These are phyloP conservation scores for Dendrocalamus sinicus DNA, from an alignment of 176 grass and related monocot genomes.

Conservation along the genomic window DNA sequence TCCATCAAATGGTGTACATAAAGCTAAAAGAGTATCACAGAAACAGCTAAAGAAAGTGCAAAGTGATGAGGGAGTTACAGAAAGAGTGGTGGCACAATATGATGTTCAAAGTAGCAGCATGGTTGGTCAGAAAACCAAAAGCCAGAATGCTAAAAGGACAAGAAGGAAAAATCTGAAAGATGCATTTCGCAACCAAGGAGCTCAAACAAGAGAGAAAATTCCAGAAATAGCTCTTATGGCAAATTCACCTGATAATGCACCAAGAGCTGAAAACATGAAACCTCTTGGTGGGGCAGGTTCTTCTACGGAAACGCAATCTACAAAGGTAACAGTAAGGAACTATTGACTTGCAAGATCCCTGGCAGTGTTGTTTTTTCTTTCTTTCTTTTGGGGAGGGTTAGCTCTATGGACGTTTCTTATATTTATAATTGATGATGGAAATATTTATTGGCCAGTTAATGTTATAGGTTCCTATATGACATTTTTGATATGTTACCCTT, in stretches of 20 bases:
- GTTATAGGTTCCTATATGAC: background rate
- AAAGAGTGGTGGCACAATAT: conserved; percentile 12
- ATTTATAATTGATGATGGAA: too few relatives aligned
- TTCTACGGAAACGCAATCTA: background rate
- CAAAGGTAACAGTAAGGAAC: conserved; percentile 14
- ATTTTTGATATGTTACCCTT: background rate
- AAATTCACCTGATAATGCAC: conserved; percentile 19
- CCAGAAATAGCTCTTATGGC: background rate
- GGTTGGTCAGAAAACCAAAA: conserved; percentile 24
- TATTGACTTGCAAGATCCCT: conserved; percentile 23
- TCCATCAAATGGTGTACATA: conserved; percentile 36
- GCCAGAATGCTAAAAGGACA: conserved; percentile 20
- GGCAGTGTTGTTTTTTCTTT: background rate
- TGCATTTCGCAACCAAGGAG: background rate
- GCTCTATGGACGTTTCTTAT: too few relatives aligned
- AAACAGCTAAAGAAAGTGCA: conserved; percentile 39
- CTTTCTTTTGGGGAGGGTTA: too few relatives aligned
- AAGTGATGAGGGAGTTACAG: background rate
- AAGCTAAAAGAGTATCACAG: conserved; percentile 9
- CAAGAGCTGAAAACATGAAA: conserved; percentile 19
- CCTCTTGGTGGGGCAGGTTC: conserved; percentile 30
- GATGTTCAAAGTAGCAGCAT: conserved; percentile 17
- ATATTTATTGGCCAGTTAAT: too few relatives aligned
- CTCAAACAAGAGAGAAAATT: conserved; percentile 40
- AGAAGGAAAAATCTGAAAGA: conserved; percentile 30